Conservation (phyloP, 805 yeast genomes). For the Zygosaccharomyces kombuchaensis region DNA sequence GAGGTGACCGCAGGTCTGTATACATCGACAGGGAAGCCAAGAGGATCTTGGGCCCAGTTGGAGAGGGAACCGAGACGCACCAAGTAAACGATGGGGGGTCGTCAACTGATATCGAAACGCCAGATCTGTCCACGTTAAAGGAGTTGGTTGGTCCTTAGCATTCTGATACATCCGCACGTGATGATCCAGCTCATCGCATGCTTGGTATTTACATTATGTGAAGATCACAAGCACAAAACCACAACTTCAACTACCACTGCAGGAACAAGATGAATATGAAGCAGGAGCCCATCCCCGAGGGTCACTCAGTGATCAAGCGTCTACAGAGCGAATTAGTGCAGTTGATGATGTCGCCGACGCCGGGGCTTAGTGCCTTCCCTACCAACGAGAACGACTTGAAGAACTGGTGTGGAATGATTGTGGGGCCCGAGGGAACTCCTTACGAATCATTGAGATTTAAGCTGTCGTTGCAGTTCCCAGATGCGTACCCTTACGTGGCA, state of each 20-base stretch:
- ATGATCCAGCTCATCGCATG: not conserved
- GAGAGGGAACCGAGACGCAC: not conserved
- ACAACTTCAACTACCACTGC: not conserved
- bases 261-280: not conserved
- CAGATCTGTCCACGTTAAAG: not conserved
- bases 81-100: not conserved
- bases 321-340: constrained; percentile 50
- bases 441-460: constrained; percentile 52
- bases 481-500: constrained; percentile 54
- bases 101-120: not conserved
- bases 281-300: constrained; percentile 29
- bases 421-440: constrained; percentile 55
- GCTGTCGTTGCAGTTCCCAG: constrained; percentile 47
- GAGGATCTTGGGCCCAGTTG: constrained; percentile 4
- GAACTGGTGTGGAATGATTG: constrained; percentile 54
- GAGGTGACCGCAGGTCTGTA: constrained; percentile 3
- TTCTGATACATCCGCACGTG: not conserved
- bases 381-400: constrained; percentile 48
- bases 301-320: constrained; percentile 47
- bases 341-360: constrained; percentile 45
- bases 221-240: constrained; percentile 1
- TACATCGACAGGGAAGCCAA: constrained; percentile 11
- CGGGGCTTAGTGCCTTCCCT: constrained; percentile 55
- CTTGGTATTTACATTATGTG: not conserved
- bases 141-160: not conserved